Percentiles rank a stretch among this genome's conserved stretches.
Evolutionary conservation across 2,329 filamentous ascomycete species (phyloP).

Genomic region (Aspergillus aculeatinus): DNA sequence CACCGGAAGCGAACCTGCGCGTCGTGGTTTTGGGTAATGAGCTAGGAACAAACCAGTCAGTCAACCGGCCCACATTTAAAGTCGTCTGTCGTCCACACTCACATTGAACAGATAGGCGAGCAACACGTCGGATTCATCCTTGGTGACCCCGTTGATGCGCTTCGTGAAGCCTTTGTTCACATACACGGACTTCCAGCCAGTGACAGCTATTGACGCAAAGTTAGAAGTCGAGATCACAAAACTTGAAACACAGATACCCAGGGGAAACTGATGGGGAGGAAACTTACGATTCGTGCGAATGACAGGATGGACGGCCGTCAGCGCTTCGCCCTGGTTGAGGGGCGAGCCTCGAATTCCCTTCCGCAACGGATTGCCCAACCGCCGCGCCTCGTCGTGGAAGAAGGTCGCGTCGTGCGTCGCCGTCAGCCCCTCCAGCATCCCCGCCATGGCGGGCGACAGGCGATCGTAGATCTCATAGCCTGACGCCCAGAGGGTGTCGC

Average conservation of each 20-base stretch:
- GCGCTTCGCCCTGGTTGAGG: slow-evolving; percentile 53
- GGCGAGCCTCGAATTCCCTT: slow-evolving; percentile 52
- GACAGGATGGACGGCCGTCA: slow-evolving; percentile 57
- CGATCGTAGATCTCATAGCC: slow-evolving; percentile 67
- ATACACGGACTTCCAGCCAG: slow-evolving; percentile 61
- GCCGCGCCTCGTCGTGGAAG: slow-evolving; percentile 46
- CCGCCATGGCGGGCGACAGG: slow-evolving; percentile 55
- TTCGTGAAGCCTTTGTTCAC: slow-evolving; percentile 44
- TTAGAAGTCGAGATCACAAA: not conserved
- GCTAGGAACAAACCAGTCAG: slow-evolving; percentile 6
- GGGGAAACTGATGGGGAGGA: too few species aligned
- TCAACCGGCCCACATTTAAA: not conserved
- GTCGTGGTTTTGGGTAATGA: slow-evolving; percentile 51
- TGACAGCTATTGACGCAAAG: slow-evolving; percentile 44
- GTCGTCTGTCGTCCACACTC: slow-evolving; percentile 4
- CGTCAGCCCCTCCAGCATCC: slow-evolving; percentile 59
- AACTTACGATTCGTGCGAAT: slow-evolving; percentile 55
- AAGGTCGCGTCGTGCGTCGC: slow-evolving; percentile 57
- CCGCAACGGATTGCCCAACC: slow-evolving; percentile 36
- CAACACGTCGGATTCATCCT: slow-evolving; percentile 45
- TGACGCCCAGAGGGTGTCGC: slow-evolving; percentile 66
- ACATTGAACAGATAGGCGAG: slow-evolving; percentile 45
- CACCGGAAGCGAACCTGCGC: slow-evolving; percentile 52
- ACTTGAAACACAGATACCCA: too few species aligned
- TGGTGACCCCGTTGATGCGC: slow-evolving; percentile 47